phyloP scores from a whole-genome alignment of 2,329 filamentous ascomycete genomes.

The Dichotomopilus funicola region DNA sequence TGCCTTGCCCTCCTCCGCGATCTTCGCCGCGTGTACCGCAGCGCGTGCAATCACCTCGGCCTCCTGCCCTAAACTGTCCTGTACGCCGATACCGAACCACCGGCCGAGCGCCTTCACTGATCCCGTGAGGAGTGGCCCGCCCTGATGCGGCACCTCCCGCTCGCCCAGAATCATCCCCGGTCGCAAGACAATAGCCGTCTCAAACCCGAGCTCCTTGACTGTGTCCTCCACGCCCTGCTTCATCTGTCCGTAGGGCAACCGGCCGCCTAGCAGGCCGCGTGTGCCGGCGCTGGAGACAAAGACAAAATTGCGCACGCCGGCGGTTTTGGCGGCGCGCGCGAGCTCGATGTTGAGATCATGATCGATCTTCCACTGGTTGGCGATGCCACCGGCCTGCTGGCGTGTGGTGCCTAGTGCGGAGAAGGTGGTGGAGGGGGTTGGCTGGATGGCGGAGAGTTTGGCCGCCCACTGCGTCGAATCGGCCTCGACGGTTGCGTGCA shows the following conservation, averaged over 20 bases:
- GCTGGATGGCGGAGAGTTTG: conserved; percentile 48
- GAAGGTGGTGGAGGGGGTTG: conserved; percentile 60
- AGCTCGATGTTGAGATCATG: conserved; percentile 78
- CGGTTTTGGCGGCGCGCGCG: conserved; percentile 65
- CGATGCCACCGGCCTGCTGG: conserved; percentile 65
- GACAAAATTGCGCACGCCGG: conserved; percentile 68
- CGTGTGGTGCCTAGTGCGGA: conserved; percentile 77
- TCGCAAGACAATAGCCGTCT: conserved; percentile 65
- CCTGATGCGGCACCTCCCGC: conserved; percentile 53
- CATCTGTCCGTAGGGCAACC: conserved; percentile 59
- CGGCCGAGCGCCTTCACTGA: conserved; percentile 50
- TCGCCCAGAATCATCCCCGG: conserved; percentile 72
- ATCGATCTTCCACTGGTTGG: conserved; percentile 80
- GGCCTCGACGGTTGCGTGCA: conserved; percentile 58
- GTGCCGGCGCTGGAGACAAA: conserved; percentile 60
- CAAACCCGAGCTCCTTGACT: conserved; percentile 65
- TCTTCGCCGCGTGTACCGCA: conserved; percentile 52
- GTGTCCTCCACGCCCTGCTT: conserved; percentile 82
- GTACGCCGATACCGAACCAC: conserved; percentile 44
- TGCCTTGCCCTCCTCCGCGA: conserved; percentile 54
- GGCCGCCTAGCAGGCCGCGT: conserved; percentile 32
- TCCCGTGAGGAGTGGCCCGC: conserved; percentile 51
- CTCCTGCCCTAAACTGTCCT: conserved; percentile 67
- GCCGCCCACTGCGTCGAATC: conserved; percentile 65
- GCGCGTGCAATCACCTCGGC: conserved; percentile 64